Conservation (phyloP, 768 basidiomycete species). For the Naematelia encephala region DNA sequence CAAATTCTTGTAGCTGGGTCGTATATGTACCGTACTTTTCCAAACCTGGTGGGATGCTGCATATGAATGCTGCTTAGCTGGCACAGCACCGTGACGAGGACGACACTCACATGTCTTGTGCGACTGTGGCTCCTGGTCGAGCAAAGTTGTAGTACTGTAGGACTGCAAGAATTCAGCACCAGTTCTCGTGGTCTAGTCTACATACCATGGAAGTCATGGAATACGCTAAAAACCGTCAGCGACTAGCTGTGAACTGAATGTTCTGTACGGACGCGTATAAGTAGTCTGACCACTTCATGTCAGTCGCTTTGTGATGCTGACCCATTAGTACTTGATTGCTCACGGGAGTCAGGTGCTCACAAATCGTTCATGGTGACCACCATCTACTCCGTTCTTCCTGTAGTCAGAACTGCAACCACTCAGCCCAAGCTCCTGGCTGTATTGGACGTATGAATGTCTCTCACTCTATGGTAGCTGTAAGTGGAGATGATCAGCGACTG, state of each 20-base stretch:
- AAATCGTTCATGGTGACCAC: slow-evolving; percentile 14
- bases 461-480: slow-evolving; percentile 10
- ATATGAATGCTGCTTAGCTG: neutral
- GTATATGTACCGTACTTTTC: slow-evolving; percentile 16
- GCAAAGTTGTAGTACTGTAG: slow-evolving; percentile 21
- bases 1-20: slow-evolving; percentile 20
- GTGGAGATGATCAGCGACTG: neutral
- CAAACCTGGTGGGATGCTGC: slow-evolving; percentile 15
- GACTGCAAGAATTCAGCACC: slow-evolving; percentile 2
- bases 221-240: slow-evolving; percentile 3
- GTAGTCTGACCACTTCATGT: slow-evolving; percentile 24
- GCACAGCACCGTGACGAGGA: neutral
- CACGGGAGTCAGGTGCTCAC: neutral
- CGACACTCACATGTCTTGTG: slow-evolving; percentile 5
- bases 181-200: neutral
- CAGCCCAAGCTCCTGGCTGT: neutral
- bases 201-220: slow-evolving; percentile 15
- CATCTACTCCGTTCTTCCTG: slow-evolving; percentile 15
- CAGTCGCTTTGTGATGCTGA: slow-evolving; percentile 17
- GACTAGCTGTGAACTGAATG: no score
- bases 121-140: slow-evolving; percentile 14
- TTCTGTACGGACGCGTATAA: slow-evolving; percentile 11
- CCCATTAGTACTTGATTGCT: neutral
- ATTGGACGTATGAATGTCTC: neutral
- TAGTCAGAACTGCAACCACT: slow-evolving; percentile 9